Conservation (phyloP, 805 yeast genomes). For the Candida multigemmis region DNA sequence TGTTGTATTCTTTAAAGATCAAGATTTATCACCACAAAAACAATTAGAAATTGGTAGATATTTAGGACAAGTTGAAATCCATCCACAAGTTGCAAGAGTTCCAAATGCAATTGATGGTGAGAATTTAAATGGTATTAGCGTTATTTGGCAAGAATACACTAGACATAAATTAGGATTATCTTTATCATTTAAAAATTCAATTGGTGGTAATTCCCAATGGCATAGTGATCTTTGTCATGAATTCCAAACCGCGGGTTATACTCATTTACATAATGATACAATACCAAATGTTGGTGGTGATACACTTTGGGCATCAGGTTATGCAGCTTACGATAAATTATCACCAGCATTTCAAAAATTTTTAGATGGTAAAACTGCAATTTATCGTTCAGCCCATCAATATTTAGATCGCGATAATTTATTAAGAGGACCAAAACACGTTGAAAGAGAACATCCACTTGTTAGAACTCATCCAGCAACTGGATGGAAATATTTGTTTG, state of each 20-base stretch:
- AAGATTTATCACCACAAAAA: slow-evolving; percentile 21
- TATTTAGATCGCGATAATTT: slow-evolving; percentile 37
- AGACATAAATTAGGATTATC: slow-evolving; percentile 16
- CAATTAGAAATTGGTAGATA: slow-evolving; percentile 18
- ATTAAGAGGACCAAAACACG: slow-evolving; percentile 35
- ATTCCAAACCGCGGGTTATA: slow-evolving; percentile 26
- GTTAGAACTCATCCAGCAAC: slow-evolving; percentile 60
- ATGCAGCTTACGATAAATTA: slow-evolving; percentile 48
- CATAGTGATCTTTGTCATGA: slow-evolving; percentile 30
- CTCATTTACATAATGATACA: slow-evolving; percentile 28
- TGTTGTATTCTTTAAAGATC: slow-evolving; percentile 21
- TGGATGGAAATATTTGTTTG: slow-evolving; percentile 50
- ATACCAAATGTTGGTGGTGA: slow-evolving; percentile 47
- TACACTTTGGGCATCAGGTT: slow-evolving; percentile 50
- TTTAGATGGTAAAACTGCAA: slow-evolving; percentile 44
- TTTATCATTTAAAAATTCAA: slow-evolving; percentile 18
- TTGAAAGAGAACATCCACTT: slow-evolving; percentile 51
- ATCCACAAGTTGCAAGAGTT: slow-evolving; percentile 17
- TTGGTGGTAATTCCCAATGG: slow-evolving; percentile 19
- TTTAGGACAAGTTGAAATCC: slow-evolving; percentile 21
- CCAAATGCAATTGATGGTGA: slow-evolving; percentile 8
- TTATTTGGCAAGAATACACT: slow-evolving; percentile 32
- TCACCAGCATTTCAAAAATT: slow-evolving; percentile 42
- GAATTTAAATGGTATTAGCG: slow-evolving; percentile 22
- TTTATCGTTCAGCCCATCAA: slow-evolving; percentile 32